Percentiles rank a stretch among this genome's conserved stretches.
Evolutionary conservation across 345 rosid genomes (phyloP).

Genomic region (Combretum micranthum): DNA sequence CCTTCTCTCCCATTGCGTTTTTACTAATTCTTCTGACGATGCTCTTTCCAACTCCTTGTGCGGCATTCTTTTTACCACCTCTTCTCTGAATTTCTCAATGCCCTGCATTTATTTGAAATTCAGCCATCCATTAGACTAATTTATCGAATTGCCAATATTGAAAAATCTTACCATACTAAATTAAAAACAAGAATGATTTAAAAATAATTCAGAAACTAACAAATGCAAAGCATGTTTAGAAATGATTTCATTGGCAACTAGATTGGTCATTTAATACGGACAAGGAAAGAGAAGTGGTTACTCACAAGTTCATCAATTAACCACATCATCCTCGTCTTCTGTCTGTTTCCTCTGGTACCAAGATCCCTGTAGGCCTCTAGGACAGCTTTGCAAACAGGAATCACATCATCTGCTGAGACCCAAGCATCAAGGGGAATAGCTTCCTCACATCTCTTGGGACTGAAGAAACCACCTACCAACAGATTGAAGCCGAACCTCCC

Average conservation of each 20-base stretch:
- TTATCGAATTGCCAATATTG: too few relatives aligned
- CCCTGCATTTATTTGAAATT: constrained; percentile 41
- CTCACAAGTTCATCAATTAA: constrained; percentile 90
- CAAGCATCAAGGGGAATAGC: constrained; percentile 95
- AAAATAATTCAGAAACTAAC: too few relatives aligned
- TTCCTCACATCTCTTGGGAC: constrained; percentile 82
- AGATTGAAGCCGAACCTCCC: constrained; percentile 80
- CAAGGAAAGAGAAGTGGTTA: not conserved
- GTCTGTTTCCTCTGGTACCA: constrained; percentile 81
- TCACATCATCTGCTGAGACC: constrained; percentile 74
- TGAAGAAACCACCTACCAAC: constrained; percentile 94
- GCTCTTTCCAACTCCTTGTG: constrained; percentile 52
- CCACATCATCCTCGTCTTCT: constrained; percentile 98
- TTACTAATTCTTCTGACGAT: constrained; percentile 55
- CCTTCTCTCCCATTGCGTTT: constrained; percentile 77
- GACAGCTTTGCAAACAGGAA: constrained; percentile 69
- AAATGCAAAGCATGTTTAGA: not conserved
- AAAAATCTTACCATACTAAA: too few relatives aligned
- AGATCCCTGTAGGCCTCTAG: constrained; percentile 88
- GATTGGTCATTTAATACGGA: not conserved
- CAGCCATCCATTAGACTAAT: not conserved
- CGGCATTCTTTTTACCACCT: constrained; percentile 74
- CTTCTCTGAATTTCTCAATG: constrained; percentile 73
- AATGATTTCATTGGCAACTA: not conserved
- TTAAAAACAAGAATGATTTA: too few relatives aligned